phyloP scores from a whole-genome alignment of 257 asterid genomes.

The Solanum verrucosum region DNA sequence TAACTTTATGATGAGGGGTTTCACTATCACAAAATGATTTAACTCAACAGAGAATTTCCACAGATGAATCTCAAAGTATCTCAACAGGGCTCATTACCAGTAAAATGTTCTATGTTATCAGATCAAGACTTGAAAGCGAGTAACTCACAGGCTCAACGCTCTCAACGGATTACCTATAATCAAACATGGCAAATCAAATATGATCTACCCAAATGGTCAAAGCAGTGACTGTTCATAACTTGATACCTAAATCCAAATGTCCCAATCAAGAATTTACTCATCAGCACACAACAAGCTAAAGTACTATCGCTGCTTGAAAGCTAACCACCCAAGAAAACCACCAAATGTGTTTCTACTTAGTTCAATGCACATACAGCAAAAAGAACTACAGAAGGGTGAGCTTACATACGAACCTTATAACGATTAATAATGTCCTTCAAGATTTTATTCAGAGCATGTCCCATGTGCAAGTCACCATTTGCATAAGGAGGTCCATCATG shows the following conservation, averaged over 20 bases:
- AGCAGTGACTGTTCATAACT: neutral
- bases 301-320: neutral
- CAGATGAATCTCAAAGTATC: neutral
- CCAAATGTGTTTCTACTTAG: neutral
- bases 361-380: neutral
- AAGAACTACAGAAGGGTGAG: neutral
- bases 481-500: slow-evolving; percentile 99
- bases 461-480: slow-evolving; percentile 97
- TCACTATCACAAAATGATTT: neutral
- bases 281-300: neutral
- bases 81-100: neutral
- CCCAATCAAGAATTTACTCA: neutral
- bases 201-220: neutral
- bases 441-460: slow-evolving; percentile 95
- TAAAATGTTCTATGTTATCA: neutral
- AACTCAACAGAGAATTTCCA: neutral
- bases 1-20: neutral
- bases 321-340: neutral
- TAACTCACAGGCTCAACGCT: neutral
- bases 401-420: slow-evolving; percentile 52
- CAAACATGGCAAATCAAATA: neutral
- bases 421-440: slow-evolving; percentile 96
- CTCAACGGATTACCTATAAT: neutral
- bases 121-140: neutral
- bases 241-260: neutral